Base-by-base conservation (phyloP, 2,329 filamentous ascomycete species). In the Microascus cirrosus region DNA sequence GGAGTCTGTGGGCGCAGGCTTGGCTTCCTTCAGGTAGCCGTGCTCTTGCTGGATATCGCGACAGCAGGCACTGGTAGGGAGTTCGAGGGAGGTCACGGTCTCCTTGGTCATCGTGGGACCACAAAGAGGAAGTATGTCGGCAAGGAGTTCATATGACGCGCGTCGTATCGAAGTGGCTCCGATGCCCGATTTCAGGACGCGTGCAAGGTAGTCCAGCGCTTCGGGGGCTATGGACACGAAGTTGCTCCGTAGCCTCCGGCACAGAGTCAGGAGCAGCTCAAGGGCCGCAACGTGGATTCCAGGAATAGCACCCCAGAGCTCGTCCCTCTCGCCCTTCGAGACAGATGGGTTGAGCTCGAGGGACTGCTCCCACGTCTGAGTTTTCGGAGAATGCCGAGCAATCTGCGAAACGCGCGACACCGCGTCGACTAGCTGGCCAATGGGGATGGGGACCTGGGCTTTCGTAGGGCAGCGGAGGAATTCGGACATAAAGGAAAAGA, bases 291-390 rank as follows among this genome's bases (percentile, higher is more conserved):
- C 71, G 65, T 96, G 90, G 45, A 96, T 81, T 11, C 80, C 77
- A 4, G 92, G 89, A 12, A 96, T 77, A 20, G 82, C 76, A 53
- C 80, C 74, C 82, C 88, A 92, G 3, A 96, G 77, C 52, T 85
- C 82, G 57, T 95, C 90, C 60, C 86, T 86, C 70, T 96, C 93
- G 55, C 95, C 89, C 60, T 87, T 82, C 35, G 84, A 80, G 61
- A 94, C 82, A 61, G 89, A 86, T 8, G 84, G 77, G 63, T 91
- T 92, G 60, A 85, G 76, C 60, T 85, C 81, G n/a, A 83, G 71
- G 1, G 74, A 76, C 62, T 76, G 75, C 60, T 79, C 74, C 63
- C 73, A 73, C 22, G 69, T 70, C 60, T 76, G 77, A 60, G 69
- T 73, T 67, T 66, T 77, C 63, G 64, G 77, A 58, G 63, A 81